A percentile compares a stretch with the other conserved stretches of the same genome.
These are phyloP conservation scores for Candida insectalens DNA, from an alignment of 805 yeast genomes.

Conservation along the genomic window DNA sequence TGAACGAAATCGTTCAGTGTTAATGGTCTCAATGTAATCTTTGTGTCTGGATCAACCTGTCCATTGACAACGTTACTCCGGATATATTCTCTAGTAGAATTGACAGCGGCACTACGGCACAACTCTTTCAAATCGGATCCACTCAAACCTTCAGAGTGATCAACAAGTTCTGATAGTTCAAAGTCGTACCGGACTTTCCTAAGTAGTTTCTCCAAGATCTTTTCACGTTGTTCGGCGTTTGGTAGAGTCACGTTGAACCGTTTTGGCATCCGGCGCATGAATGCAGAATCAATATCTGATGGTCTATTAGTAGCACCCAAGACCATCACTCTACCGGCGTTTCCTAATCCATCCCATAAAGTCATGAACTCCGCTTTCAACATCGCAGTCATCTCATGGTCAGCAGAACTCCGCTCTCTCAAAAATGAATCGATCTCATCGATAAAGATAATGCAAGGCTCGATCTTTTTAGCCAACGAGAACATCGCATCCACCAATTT, in stretches of 20 bases:
- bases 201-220: constrained; percentile 62
- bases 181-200: constrained; percentile 62
- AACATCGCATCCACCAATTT: constrained; percentile 90
- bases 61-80: constrained; percentile 39
- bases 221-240: constrained; percentile 49
- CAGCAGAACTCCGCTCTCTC: constrained; percentile 72
- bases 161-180: constrained; percentile 50
- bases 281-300: constrained; percentile 84
- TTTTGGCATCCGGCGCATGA: constrained; percentile 88
- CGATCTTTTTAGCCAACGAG: constrained; percentile 77
- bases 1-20: constrained; percentile 52
- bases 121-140: constrained; percentile 90
- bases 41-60: constrained; percentile 21
- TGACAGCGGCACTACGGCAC: constrained; percentile 89
- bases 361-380: constrained; percentile 97
- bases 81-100: constrained; percentile 81
- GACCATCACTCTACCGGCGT: constrained; percentile 72
- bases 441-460: constrained; percentile 90
- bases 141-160: constrained; percentile 62
- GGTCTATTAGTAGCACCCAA: constrained; percentile 95
- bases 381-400: constrained; percentile 93
- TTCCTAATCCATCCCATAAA: constrained; percentile 84
- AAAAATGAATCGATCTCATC: constrained; percentile 95
- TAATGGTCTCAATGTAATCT: constrained; percentile 50
- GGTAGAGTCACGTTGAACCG: constrained; percentile 76